Evolutionary conservation across 2,329 filamentous ascomycete genomes (phyloP).

Genomic region (Fusarium oligoseptatum): DNA sequence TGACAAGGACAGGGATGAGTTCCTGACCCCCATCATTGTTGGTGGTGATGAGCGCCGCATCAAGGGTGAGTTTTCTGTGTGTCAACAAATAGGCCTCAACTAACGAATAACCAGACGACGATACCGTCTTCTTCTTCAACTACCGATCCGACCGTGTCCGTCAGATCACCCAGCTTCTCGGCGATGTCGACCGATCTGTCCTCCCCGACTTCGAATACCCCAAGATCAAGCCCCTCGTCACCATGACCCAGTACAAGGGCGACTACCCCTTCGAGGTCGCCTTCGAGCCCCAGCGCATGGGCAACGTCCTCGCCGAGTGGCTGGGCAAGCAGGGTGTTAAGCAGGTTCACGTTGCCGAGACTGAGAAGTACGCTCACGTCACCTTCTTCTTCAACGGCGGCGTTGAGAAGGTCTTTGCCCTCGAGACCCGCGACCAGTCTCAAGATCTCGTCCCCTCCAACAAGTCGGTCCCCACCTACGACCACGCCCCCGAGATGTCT

Average conservation of each 20-base stretch:
- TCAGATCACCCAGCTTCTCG: constrained; percentile 94
- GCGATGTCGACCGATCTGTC: constrained; percentile 91
- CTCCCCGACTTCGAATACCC: constrained; percentile 93
- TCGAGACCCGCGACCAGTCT: constrained; percentile 88
- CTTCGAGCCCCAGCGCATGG: constrained; percentile 95
- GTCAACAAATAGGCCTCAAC: not conserved
- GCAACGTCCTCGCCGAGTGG: constrained; percentile 98
- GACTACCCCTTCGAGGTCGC: constrained; percentile 94
- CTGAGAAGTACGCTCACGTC: constrained; percentile 99
- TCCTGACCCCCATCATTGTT: constrained; percentile 97
- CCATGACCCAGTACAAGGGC: constrained; percentile 98
- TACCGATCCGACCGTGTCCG: constrained; percentile 98
- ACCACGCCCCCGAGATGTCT: constrained; percentile 95
- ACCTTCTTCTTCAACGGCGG: constrained; percentile 99
- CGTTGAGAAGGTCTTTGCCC: constrained; percentile 94
- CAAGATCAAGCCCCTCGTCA: constrained; percentile 85
- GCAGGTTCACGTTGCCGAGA: constrained; percentile 98
- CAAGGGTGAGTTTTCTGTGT: constrained; percentile 70
- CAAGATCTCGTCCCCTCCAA: constrained; percentile 87
- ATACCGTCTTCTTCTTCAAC: constrained; percentile 99
- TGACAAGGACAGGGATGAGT: constrained; percentile 87
- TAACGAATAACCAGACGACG: constrained; percentile 72
- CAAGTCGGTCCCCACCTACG: constrained; percentile 91
- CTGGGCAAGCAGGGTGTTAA: constrained; percentile 88
- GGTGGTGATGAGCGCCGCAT: constrained; percentile 88